Percentiles rank a stretch among this genome's conserved stretches.
Conservation (phyloP, 2,329 filamentous ascomycete species). For the Cladosporium halotolerans region DNA sequence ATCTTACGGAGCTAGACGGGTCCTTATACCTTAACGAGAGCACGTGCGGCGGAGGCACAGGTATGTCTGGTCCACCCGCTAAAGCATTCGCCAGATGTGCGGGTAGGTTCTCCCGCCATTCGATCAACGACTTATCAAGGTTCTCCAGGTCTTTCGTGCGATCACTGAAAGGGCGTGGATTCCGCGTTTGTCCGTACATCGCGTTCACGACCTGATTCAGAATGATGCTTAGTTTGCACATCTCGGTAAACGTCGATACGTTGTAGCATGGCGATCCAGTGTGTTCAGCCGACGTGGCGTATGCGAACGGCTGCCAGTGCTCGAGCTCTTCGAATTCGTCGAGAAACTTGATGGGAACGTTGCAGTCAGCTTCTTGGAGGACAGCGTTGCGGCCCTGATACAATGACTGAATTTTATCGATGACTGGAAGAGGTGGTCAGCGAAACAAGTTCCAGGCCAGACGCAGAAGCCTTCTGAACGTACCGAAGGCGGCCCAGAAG, state of each 20-base stretch:
- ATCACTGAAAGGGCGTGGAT: not conserved
- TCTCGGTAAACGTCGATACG: constrained; percentile 5
- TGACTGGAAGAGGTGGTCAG: constrained; percentile 21
- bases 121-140: constrained; percentile 1
- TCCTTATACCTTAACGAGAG: not conserved
- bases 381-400: constrained; percentile 5
- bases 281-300: constrained; percentile 36
- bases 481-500: constrained; percentile 42
- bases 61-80: constrained; percentile 3
- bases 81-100: not conserved
- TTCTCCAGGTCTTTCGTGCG: constrained; percentile 5
- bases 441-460: constrained; percentile 36
- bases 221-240: constrained; percentile 7
- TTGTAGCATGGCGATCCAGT: constrained; percentile 21
- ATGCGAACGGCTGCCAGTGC: constrained; percentile 7
- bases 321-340: constrained; percentile 10
- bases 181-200: constrained; percentile 3
- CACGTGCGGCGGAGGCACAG: constrained; percentile 5
- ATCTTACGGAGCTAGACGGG: not conserved
- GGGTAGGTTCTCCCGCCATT: constrained; percentile 3
- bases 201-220: constrained; percentile 3
- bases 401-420: constrained; percentile 5
- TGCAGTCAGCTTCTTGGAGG: constrained; percentile 4
- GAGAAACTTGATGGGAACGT: constrained; percentile 7
- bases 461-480: constrained; percentile 48